Conservation (phyloP, 2,329 filamentous ascomycete species). For the Cadophora gregata region DNA sequence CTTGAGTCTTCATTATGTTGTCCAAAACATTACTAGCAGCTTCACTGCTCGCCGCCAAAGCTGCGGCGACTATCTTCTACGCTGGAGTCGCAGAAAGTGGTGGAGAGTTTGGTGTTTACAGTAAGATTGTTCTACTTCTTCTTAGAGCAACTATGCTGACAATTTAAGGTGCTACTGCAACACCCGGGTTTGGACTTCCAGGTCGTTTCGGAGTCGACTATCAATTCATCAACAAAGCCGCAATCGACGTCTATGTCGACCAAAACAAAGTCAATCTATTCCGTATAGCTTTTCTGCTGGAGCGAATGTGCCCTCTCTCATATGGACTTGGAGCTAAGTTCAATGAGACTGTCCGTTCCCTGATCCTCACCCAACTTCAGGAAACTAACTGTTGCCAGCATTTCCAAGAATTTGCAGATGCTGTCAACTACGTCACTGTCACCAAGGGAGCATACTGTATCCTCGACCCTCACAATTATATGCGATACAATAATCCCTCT, state of each 20-base stretch:
- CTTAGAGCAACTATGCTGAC: background rate
- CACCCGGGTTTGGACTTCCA: constrained; percentile 52
- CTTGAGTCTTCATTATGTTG: constrained; percentile 33
- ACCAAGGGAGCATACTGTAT: constrained; percentile 54
- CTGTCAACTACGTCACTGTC: constrained; percentile 56
- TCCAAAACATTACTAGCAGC: constrained; percentile 23
- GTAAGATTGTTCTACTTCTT: constrained; percentile 28
- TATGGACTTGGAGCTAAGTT: constrained; percentile 55
- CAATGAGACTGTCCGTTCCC: constrained; percentile 50
- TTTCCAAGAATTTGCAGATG: constrained; percentile 52
- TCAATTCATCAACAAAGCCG: constrained; percentile 54
- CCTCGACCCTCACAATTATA: constrained; percentile 59
- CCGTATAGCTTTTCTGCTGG: constrained; percentile 56
- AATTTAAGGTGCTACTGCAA: constrained; percentile 38
- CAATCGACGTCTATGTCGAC: constrained; percentile 53
- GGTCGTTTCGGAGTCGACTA: constrained; percentile 57
- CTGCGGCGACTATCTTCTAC: constrained; percentile 52
- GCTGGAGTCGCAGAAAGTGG: constrained; percentile 55
- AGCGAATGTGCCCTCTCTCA: constrained; percentile 55
- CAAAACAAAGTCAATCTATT: constrained; percentile 55
- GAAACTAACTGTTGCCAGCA: constrained; percentile 42
- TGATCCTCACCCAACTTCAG: background rate
- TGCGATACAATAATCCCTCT: constrained; percentile 59
- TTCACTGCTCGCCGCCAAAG: constrained; percentile 33
- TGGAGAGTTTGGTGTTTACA: constrained; percentile 55